Evolutionary conservation across 768 basidiomycete genomes (phyloP).

Genomic region (Pisolithus tinctorius): DNA sequence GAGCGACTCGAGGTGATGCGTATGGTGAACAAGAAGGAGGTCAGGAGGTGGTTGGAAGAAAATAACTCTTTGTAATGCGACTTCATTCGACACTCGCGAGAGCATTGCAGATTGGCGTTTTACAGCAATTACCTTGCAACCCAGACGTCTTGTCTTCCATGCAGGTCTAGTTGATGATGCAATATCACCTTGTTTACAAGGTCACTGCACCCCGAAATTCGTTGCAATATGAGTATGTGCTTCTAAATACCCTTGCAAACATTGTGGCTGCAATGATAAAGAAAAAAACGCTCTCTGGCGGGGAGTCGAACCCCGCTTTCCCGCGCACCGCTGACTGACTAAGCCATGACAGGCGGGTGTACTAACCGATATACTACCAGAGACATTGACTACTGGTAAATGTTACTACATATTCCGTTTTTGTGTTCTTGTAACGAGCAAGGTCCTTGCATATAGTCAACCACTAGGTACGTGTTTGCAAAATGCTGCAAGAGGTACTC

Average conservation of each 20-base stretch:
- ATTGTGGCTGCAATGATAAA: not conserved
- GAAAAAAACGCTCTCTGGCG: conserved; percentile 17
- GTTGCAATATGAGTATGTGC: too few relatives aligned
- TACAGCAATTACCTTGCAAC: too few relatives aligned
- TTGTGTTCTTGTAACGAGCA: too few relatives aligned
- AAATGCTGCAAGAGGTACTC: too few relatives aligned
- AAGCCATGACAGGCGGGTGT: conserved; percentile 40
- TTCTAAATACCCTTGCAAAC: too few relatives aligned
- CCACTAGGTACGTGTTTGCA: too few relatives aligned
- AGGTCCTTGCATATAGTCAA: too few relatives aligned
- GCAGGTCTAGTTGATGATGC: not conserved
- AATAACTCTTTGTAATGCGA: conserved; percentile 12
- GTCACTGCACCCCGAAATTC: not conserved
- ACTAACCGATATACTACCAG: conserved; percentile 48
- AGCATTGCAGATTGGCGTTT: too few relatives aligned
- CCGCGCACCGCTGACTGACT: conserved; percentile 11
- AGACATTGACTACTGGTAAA: conserved; percentile 9
- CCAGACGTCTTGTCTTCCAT: not conserved
- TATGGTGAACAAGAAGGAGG: conserved; percentile 70
- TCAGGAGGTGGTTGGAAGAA: conserved; percentile 78
- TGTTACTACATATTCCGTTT: too few relatives aligned
- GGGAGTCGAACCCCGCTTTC: conserved; percentile 31
- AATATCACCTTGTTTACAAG: not conserved
- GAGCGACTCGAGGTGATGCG: conserved; percentile 43
- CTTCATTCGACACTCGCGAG: not conserved